Percentiles rank a stretch among this genome's conserved stretches.
phyloP scores from a whole-genome alignment of 2,329 filamentous ascomycete species.

The Penicillium digitatum region DNA sequence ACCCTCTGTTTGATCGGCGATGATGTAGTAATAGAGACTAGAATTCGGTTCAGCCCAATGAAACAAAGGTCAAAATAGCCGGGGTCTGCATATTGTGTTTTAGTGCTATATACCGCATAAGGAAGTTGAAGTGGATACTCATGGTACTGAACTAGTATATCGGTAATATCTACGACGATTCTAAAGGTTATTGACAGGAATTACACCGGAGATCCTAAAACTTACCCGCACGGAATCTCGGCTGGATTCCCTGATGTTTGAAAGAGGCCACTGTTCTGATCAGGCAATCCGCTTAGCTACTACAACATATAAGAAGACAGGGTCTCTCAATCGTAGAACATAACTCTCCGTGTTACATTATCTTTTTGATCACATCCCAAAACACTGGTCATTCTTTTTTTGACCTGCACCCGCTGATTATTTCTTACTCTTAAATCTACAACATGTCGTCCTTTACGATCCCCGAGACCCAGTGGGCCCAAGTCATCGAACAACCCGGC shows the following conservation, averaged over 20 bases:
- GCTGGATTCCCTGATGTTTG: neutral
- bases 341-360: neutral
- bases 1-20: too few relatives aligned
- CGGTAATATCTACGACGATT: neutral
- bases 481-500: slow-evolving; percentile 79
- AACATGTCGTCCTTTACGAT: slow-evolving; percentile 42
- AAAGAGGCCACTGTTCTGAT: neutral
- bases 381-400: neutral
- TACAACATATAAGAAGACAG: neutral
- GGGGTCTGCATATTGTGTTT: neutral
- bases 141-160: too few relatives aligned
- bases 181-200: too few relatives aligned
- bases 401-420: neutral
- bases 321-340: neutral
- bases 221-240: neutral
- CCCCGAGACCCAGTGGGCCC: slow-evolving; percentile 83
- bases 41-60: neutral
- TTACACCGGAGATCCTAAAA: neutral
- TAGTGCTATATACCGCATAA: neutral
- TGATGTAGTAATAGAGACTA: neutral
- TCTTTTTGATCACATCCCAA: neutral
- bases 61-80: neutral
- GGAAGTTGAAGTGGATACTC: neutral
- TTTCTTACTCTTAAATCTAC: neutral
- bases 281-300: neutral